These are phyloP conservation scores for Remersonia thermophila DNA, from an alignment of 2,329 filamentous ascomycete genomes.

Conservation along the genomic window DNA sequence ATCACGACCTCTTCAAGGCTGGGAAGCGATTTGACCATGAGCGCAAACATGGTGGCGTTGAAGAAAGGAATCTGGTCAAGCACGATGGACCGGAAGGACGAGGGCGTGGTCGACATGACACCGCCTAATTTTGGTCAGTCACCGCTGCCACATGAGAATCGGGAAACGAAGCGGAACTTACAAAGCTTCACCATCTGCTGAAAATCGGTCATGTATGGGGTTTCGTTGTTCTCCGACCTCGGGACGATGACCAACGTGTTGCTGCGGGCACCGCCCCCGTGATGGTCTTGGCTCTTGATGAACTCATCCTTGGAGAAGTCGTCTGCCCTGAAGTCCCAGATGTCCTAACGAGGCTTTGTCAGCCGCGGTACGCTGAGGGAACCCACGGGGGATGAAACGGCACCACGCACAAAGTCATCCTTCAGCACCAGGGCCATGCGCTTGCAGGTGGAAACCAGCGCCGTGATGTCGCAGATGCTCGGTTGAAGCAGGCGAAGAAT, in stretches of 20 bases:
- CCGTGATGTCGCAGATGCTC: constrained; percentile 10
- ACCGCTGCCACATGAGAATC: too few relatives aligned
- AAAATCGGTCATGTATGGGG: constrained; percentile 5
- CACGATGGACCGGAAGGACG: constrained; percentile 9
- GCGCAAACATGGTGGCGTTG: constrained; percentile 6
- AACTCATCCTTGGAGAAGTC: not conserved
- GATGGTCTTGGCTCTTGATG: not conserved
- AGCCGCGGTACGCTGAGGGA: not conserved
- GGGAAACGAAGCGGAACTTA: constrained; percentile 1
- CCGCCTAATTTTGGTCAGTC: not conserved
- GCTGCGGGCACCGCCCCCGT: constrained; percentile 2
- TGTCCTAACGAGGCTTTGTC: not conserved
- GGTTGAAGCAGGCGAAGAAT: constrained; percentile 5
- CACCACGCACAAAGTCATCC: not conserved
- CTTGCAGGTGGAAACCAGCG: constrained; percentile 10
- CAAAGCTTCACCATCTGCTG: constrained; percentile 1
- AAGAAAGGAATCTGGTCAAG: constrained; percentile 14
- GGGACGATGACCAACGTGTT: constrained; percentile 6
- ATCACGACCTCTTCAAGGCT: constrained; percentile 12
- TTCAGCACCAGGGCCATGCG: not conserved
- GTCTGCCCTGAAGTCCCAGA: constrained; percentile 3
- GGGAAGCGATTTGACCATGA: constrained; percentile 13
- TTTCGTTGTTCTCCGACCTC: not conserved
- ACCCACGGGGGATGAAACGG: not conserved
- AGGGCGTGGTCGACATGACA: not conserved